phyloP scores from a whole-genome alignment of 2,329 filamentous ascomycete species.

The Cordyceps militaris region DNA sequence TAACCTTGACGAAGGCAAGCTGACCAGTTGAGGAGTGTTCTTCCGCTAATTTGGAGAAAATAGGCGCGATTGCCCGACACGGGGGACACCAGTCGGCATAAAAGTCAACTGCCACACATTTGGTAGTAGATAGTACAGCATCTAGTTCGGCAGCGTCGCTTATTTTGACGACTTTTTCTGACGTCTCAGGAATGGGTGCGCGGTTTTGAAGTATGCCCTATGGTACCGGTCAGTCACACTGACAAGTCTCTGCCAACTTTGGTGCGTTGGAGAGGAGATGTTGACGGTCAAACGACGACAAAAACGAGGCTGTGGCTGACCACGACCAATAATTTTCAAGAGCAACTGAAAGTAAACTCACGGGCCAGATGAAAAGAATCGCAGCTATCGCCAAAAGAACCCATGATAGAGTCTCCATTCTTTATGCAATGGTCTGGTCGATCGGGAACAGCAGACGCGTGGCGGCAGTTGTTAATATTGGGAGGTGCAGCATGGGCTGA shows the following conservation, averaged over 20 bases:
- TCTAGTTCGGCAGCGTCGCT: constrained; percentile 22
- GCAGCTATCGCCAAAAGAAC: background rate
- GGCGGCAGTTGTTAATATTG: too few species aligned
- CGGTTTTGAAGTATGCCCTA: background rate
- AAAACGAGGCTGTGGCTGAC: too few species aligned
- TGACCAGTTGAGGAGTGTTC: constrained; percentile 33
- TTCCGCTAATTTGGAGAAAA: constrained; percentile 37
- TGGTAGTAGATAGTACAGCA: constrained; percentile 29
- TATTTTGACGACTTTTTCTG: constrained; percentile 31
- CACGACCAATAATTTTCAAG: too few species aligned
- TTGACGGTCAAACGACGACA: background rate
- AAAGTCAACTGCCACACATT: constrained; percentile 70
- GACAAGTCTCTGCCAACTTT: too few species aligned
- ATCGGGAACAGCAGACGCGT: too few species aligned
- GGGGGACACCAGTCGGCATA: constrained; percentile 88
- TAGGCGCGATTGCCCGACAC: constrained; percentile 79
- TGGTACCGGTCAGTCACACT: background rate
- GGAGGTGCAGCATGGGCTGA: too few species aligned
- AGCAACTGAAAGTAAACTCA: background rate
- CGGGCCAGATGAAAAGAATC: background rate
- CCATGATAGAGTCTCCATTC: background rate
- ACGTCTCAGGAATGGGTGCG: constrained; percentile 33
- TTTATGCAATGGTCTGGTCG: background rate
- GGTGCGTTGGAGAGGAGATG: background rate
- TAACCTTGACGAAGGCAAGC: constrained; percentile 75